A percentile compares a stretch with the other conserved stretches of the same genome.
phyloP scores from a whole-genome alignment of 257 asterid genomes.

The Solanum megistacrolobum region DNA sequence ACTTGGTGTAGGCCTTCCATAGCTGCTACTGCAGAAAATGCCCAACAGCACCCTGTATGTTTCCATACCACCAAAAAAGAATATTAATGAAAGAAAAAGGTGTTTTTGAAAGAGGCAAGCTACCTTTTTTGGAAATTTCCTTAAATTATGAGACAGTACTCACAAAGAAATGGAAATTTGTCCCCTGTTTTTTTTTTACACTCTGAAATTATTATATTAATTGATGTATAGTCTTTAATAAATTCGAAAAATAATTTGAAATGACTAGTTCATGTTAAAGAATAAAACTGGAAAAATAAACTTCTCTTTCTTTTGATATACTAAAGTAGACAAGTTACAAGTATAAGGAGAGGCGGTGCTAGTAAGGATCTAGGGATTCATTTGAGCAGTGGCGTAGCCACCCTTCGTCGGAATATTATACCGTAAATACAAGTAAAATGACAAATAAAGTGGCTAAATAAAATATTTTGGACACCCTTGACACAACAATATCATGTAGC shows the following conservation, averaged over 20 bases:
- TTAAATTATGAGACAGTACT: background rate
- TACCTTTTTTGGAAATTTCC: background rate
- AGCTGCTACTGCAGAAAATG: slow-evolving; percentile 27
- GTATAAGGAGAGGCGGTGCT: background rate
- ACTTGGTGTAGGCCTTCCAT: slow-evolving; percentile 15
- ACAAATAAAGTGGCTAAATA: too few species aligned
- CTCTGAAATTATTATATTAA: too few species aligned
- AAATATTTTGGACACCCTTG: too few species aligned
- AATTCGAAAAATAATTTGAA: background rate
- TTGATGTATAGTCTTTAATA: background rate
- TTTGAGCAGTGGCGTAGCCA: too few species aligned
- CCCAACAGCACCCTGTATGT: slow-evolving; percentile 20
- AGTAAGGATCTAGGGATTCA: background rate
- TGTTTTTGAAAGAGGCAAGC: background rate
- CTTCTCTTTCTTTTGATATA: background rate
- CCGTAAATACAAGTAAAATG: too few species aligned
- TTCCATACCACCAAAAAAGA: background rate
- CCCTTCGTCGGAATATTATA: too few species aligned
- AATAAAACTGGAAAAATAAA: background rate
- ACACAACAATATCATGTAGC: too few species aligned
- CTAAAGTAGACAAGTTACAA: background rate
- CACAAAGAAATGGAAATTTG: background rate
- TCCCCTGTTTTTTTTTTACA: background rate
- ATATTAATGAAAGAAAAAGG: background rate
- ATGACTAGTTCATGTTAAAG: background rate